Evolutionary conservation across 2,329 filamentous ascomycete species (phyloP), one percentile per base, ranked within the genome.

Genomic region (Sphaceloma murrayae): DNA sequence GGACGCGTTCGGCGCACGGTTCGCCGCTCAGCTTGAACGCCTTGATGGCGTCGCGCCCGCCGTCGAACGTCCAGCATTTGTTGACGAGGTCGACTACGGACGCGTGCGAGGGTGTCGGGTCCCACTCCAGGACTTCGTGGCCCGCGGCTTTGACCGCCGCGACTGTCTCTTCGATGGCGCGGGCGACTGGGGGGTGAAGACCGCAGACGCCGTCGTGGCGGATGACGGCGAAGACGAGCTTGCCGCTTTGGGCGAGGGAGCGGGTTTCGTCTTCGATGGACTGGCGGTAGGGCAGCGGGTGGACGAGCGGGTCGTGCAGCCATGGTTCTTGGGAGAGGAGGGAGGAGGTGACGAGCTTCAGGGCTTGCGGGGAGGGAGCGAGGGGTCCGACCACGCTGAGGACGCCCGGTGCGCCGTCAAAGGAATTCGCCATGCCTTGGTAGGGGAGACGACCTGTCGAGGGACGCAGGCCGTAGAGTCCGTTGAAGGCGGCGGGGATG

Each of bases 211-310:
- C 69, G 52, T 82, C 74, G 8, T 69, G 62, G 48, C 60, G 67
- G 30, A 78, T 54, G 0, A 80, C 58, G 0, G 67, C 78, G 52
- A 82, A 73, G 3, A 68, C 64, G 13, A 82, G 63, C 6, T 65
- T 60, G 32, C 57, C 53, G 14, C 51, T 50, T 14, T 56, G 43
- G 10, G 70, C 65, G 2, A 69, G 56, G 8, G 67, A 58, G 2
- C 60, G 44, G 2, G 68, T 51, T 0, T 56, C 46, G 21, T 62
- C 55, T 21, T 64, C 58, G 10, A 59, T 54, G 2, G 73, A 66
- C 17, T 70, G 60, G 2, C 78, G 69, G 73, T 79, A 85, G 0
- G 80, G 80, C 1, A 85, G 65, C 14, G 81, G 76, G 30, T 77
- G 61, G 0, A 80, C 77, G 0, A 78, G 62, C 0, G 81, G 80